Evolutionary conservation across 2,329 filamentous ascomycete genomes (phyloP).

Genomic region (Cladosporium austrohemisphaericum): DNA sequence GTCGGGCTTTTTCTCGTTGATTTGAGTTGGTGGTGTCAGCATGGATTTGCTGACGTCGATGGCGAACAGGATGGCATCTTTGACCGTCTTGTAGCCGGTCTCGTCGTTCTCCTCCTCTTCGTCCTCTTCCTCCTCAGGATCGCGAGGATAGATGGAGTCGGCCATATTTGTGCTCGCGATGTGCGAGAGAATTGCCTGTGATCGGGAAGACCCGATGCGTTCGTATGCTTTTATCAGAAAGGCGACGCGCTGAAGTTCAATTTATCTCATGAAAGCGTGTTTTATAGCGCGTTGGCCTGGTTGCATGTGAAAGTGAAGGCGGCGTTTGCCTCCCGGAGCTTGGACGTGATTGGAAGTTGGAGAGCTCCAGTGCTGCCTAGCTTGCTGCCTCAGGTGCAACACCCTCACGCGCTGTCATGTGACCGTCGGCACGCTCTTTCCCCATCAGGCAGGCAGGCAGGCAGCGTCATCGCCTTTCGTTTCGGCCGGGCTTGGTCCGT

Average conservation of each 20-base stretch:
- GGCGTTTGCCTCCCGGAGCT: no score
- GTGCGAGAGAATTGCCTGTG: no score
- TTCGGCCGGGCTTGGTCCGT: not conserved
- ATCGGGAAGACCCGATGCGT: no score
- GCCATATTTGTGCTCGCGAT: conserved; percentile 13
- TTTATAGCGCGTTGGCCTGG: no score
- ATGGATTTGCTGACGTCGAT: conserved; percentile 89
- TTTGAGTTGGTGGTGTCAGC: conserved; percentile 63
- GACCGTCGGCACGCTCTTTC: not conserved
- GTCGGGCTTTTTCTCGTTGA: conserved; percentile 70
- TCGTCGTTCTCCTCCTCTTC: conserved; percentile 67
- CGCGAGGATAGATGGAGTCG: conserved; percentile 26
- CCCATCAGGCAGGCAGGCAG: not conserved
- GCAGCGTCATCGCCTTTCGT: not conserved
- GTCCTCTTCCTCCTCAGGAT: conserved; percentile 56
- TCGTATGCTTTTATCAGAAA: no score
- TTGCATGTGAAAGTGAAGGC: no score
- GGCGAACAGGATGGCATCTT: conserved; percentile 96
- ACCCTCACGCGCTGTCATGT: not conserved
- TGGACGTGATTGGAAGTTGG: no score
- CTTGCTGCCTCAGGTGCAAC: no score
- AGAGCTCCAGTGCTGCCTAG: no score
- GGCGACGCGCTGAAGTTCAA: no score
- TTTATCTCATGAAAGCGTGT: no score
- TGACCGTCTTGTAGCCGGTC: conserved; percentile 77